Base-by-base conservation (phyloP, 192 early-diverging fungal genomes). In the Piromyces sp. region DNA sequence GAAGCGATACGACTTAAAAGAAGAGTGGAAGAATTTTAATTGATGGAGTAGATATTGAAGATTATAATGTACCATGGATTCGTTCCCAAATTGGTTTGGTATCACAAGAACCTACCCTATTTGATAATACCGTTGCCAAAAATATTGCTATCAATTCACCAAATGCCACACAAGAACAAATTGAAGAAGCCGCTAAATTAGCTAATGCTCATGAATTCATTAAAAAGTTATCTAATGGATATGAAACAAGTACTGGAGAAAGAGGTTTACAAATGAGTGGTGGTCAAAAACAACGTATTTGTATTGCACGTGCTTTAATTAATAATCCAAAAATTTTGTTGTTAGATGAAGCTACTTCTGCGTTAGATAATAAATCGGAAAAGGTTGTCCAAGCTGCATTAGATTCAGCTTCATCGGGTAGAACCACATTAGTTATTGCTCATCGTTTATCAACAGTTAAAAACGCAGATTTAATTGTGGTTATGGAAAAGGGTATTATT, bases 71-170 rank as follows among this genome's bases (percentile, higher is more conserved):
- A 33, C 84, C 88, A 30, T 97, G 93, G 89, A 86, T 97, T 58
- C 92, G 97, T 29, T 88, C 89, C 80, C 92, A 94, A 80, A 94
- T 98, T 80, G 96, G 95, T 40, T 88, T 97, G 30, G 96, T 97
- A 82, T 89, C 90, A 79, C 96, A 96, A 89, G 96, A 96, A 85
- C 97, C 97, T 2, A 92, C 79, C 14, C 26, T 30, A 30, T 80
- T 36, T 26, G 79, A 80, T 80, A 14, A 9, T 97, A 40, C 89
- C 98, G 78, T 89, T 15, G 42, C 42, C 22, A 51, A 51, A 51
- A 51, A 51, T 51, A 51, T 51, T 22, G 15, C 42, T 22, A 51
- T 51, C 22, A 51, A 17, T 51, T 0, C 2, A 22, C 42, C 42
- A 51, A 22, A 51, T 11, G 80, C 68, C 1, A 81, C 83, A 6